These are phyloP conservation scores for Amanita muscaria DNA, from an alignment of 768 basidiomycete species.

Conservation along the genomic window DNA sequence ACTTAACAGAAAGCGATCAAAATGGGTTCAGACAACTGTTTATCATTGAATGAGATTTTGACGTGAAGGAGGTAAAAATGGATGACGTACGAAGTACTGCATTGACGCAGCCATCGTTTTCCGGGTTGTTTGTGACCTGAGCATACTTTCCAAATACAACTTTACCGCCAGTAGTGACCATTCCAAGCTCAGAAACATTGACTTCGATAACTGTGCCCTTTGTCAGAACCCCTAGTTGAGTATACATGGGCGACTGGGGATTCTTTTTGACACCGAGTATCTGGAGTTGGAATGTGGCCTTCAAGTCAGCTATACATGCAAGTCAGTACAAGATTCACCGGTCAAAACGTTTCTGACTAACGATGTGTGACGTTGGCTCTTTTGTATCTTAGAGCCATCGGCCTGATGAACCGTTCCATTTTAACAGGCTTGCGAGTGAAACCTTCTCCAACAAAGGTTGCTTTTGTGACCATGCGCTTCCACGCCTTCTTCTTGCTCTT, in stretches of 20 bases:
- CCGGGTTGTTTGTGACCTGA: constrained; percentile 89
- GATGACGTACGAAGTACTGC: constrained; percentile 72
- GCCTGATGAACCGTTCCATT: constrained; percentile 95
- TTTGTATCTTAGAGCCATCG: constrained; percentile 96
- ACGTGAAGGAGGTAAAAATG: background rate
- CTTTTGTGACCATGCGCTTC: constrained; percentile 99
- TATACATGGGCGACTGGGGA: constrained; percentile 97
- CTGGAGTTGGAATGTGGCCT: constrained; percentile 97
- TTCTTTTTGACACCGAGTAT: constrained; percentile 99
- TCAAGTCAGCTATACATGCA: constrained; percentile 68
- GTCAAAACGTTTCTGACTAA: constrained; percentile 29
- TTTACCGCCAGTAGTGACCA: constrained; percentile 96
- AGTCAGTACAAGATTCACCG: background rate
- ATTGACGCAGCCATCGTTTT: constrained; percentile 96
- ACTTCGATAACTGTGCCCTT: constrained; percentile 98
- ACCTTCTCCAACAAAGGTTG: constrained; percentile 96
- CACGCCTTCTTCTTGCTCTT: constrained; percentile 94
- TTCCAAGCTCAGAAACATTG: constrained; percentile 95
- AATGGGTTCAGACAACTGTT: background rate
- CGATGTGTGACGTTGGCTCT: constrained; percentile 99
- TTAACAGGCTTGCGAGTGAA: constrained; percentile 99
- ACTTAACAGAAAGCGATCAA: too few relatives aligned
- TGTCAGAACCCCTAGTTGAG: constrained; percentile 92
- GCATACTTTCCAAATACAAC: constrained; percentile 91
- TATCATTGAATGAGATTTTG: background rate